phyloP scores from a whole-genome alignment of 352 stramenopile genomes.

The Phytophthora pistaciae region DNA sequence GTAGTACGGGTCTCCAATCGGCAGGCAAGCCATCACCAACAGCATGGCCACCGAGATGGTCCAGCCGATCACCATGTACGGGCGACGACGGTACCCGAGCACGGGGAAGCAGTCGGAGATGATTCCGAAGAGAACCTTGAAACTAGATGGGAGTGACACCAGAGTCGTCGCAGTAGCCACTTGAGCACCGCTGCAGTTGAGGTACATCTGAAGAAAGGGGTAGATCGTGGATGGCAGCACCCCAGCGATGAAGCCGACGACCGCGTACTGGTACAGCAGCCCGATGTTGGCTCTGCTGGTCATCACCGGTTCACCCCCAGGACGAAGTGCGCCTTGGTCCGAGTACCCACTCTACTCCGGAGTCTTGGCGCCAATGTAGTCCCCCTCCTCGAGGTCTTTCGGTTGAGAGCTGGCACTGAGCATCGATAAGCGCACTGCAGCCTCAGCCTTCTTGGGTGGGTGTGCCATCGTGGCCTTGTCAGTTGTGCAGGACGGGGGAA shows the following conservation, averaged over 20 bases:
- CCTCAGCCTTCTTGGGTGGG: slow-evolving; percentile 16
- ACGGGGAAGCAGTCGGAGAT: slow-evolving; percentile 66
- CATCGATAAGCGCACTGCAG: slow-evolving; percentile 33
- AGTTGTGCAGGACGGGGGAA: slow-evolving; percentile 13
- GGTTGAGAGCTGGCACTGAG: slow-evolving; percentile 19
- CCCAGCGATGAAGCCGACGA: slow-evolving; percentile 51
- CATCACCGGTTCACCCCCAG: slow-evolving; percentile 43
- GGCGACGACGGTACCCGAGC: slow-evolving; percentile 54
- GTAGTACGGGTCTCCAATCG: slow-evolving; percentile 57
- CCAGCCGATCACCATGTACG: slow-evolving; percentile 70
- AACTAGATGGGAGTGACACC: slow-evolving; percentile 55
- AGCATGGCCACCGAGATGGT: slow-evolving; percentile 48
- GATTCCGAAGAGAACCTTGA: slow-evolving; percentile 71
- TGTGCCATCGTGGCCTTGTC: slow-evolving; percentile 19
- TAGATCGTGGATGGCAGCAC: slow-evolving; percentile 46
- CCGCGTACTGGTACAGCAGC: slow-evolving; percentile 50
- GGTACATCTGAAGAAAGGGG: slow-evolving; percentile 53
- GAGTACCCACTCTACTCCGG: slow-evolving; percentile 35
- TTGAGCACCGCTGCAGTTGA: slow-evolving; percentile 47
- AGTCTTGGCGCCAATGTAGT: slow-evolving; percentile 31
- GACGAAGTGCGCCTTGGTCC: slow-evolving; percentile 50
- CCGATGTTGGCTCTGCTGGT: slow-evolving; percentile 40
- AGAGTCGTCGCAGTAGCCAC: slow-evolving; percentile 47
- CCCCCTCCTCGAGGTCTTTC: slow-evolving; percentile 37
- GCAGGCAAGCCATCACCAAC: slow-evolving; percentile 50